Percentiles rank a stretch among this genome's conserved stretches.
These are phyloP conservation scores for Septoria petroselini DNA, from an alignment of 2,329 filamentous ascomycete species.

Conservation along the genomic window DNA sequence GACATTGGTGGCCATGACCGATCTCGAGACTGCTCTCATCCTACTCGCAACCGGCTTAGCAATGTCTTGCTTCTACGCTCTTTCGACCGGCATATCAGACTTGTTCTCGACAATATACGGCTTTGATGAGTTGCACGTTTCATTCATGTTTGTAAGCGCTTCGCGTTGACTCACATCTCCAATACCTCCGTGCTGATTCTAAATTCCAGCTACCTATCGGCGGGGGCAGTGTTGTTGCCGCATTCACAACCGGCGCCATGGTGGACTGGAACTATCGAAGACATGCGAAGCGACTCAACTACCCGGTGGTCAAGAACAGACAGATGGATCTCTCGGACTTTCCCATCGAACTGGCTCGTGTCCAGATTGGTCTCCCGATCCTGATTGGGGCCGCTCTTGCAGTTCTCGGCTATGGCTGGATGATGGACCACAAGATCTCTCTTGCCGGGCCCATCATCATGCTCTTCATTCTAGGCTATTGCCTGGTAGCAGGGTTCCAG, in stretches of 20 bases:
- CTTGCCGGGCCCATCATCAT: constrained; percentile 33
- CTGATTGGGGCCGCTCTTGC: constrained; percentile 35
- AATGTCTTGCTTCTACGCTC: constrained; percentile 44
- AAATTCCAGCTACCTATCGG: constrained; percentile 40
- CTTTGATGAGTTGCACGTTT: constrained; percentile 43
- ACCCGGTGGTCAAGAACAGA: constrained; percentile 38
- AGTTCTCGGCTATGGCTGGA: constrained; percentile 45
- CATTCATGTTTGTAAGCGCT: constrained; percentile 35
- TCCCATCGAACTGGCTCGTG: constrained; percentile 45
- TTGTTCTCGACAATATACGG: constrained; percentile 41
- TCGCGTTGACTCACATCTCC: background rate
- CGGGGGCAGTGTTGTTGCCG: constrained; percentile 41
- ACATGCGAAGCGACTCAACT: constrained; percentile 35
- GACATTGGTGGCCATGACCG: constrained; percentile 30
- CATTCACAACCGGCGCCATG: constrained; percentile 41
- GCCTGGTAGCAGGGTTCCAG: constrained; percentile 44
- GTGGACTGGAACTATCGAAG: constrained; percentile 47
- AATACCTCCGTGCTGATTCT: background rate
- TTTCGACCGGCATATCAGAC: constrained; percentile 42
- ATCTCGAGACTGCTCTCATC: constrained; percentile 40
- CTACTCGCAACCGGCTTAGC: constrained; percentile 41
- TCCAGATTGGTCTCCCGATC: constrained; percentile 43
- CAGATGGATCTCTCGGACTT: constrained; percentile 42
- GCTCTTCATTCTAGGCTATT: constrained; percentile 35
- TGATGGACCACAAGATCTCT: constrained; percentile 35